These are phyloP conservation scores for Conoideocrella luteorostrata DNA, from an alignment of 2,329 filamentous ascomycete species.

Conservation along the genomic window DNA sequence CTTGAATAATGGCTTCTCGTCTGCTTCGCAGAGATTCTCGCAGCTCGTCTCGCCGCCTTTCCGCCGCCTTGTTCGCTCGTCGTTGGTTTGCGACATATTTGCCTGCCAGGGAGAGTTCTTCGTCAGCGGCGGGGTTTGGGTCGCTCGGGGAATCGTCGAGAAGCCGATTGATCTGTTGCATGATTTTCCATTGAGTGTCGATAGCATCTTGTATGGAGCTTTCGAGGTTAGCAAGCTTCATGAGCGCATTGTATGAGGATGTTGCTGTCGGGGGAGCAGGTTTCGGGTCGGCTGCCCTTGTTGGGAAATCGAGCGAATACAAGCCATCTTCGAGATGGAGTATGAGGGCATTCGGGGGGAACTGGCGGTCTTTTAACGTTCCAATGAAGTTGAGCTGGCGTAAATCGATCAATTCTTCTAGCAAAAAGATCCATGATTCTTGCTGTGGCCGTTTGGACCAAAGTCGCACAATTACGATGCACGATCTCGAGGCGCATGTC, in stretches of 20 bases:
- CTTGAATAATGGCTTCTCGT: constrained; percentile 59
- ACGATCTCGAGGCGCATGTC: constrained; percentile 57
- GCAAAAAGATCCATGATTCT: constrained; percentile 52
- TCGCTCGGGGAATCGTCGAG: constrained; percentile 36
- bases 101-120: constrained; percentile 40
- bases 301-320: constrained; percentile 70
- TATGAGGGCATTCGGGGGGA: constrained; percentile 75
- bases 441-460: constrained; percentile 59
- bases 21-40: constrained; percentile 59
- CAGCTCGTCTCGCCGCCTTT: constrained; percentile 61
- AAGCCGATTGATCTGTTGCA: constrained; percentile 67
- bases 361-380: constrained; percentile 60
- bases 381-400: constrained; percentile 73
- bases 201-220: constrained; percentile 88
- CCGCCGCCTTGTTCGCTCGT: constrained; percentile 56
- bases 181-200: constrained; percentile 65
- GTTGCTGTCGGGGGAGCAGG: constrained; percentile 49
- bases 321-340: constrained; percentile 83
- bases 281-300: constrained; percentile 42
- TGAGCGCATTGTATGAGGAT: constrained; percentile 80
- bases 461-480: constrained; percentile 60
- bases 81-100: constrained; percentile 57
- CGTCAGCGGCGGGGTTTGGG: constrained; percentile 40
- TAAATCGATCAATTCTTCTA: constrained; percentile 68
- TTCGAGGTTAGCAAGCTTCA: constrained; percentile 82